Percentiles rank a stretch among this genome's conserved stretches.
Conservation (phyloP, 2,329 filamentous ascomycete genomes). For the Ophiostoma perfectum region DNA sequence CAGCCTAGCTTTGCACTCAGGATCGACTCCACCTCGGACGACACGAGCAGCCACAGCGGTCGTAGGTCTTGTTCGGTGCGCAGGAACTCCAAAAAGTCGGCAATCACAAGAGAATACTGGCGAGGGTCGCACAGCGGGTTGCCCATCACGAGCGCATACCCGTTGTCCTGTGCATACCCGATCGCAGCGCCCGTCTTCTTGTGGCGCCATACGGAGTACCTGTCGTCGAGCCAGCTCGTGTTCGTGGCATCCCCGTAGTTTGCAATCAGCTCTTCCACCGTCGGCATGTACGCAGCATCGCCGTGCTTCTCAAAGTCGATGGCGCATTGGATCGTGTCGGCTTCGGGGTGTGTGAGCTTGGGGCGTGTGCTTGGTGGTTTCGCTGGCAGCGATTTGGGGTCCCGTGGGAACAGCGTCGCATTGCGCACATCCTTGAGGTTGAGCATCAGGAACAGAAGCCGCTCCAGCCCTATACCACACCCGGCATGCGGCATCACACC, state of each 20-base stretch:
- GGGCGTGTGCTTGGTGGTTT: slow-evolving; percentile 41
- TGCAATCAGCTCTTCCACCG: slow-evolving; percentile 80
- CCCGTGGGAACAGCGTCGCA: slow-evolving; percentile 79
- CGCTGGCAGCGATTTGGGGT: slow-evolving; percentile 78
- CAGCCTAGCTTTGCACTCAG: slow-evolving; percentile 76
- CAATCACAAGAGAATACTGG: slow-evolving; percentile 70
- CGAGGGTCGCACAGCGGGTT: slow-evolving; percentile 76
- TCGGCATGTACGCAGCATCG: slow-evolving; percentile 54
- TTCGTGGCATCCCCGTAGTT: slow-evolving; percentile 95
- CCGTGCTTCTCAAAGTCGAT: slow-evolving; percentile 34
- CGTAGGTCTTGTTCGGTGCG: slow-evolving; percentile 49
- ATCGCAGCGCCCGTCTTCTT: slow-evolving; percentile 72
- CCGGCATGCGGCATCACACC: slow-evolving; percentile 86
- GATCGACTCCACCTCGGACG: slow-evolving; percentile 69
- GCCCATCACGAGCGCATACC: slow-evolving; percentile 70
- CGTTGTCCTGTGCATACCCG: slow-evolving; percentile 68
- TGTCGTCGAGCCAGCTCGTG: slow-evolving; percentile 86
- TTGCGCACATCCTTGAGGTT: slow-evolving; percentile 85
- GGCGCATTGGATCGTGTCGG: slow-evolving; percentile 68
- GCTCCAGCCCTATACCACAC: slow-evolving; percentile 83
- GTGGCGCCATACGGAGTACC: slow-evolving; percentile 85
- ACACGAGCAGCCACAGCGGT: slow-evolving; percentile 86
- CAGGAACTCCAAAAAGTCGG: slow-evolving; percentile 65
- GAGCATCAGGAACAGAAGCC: slow-evolving; percentile 78
- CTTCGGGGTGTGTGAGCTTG: slow-evolving; percentile 76